Percentiles rank a stretch among this genome's conserved stretches.
Evolutionary conservation across 2,329 filamentous ascomycete genomes (phyloP).

Genomic region (Ceratocystis lukuohia): DNA sequence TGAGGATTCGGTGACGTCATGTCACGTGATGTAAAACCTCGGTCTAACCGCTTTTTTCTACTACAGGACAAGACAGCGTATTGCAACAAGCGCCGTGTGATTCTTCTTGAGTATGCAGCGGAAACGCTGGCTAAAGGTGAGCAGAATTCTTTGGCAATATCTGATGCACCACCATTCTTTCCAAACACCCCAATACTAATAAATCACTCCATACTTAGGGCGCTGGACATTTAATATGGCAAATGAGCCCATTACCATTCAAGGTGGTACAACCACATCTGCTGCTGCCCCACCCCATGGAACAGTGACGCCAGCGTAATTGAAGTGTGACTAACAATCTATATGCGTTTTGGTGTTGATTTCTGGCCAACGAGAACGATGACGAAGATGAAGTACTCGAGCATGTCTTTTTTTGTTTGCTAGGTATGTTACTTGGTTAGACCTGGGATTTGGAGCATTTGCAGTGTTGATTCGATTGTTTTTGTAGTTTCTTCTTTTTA

Average conservation of each 20-base stretch:
- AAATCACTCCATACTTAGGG: slow-evolving; percentile 11
- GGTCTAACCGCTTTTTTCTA: not conserved
- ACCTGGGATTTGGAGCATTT: not conserved
- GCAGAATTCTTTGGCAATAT: not conserved
- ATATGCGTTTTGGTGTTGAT: not conserved
- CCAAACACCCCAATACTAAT: not conserved
- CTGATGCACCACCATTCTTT: too few species aligned
- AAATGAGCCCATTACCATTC: slow-evolving; percentile 15
- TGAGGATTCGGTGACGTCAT: slow-evolving; percentile 10
- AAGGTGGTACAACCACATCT: slow-evolving; percentile 34
- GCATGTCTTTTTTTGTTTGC: not conserved
- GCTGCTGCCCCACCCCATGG: slow-evolving; percentile 62
- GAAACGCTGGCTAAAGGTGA: slow-evolving; percentile 78
- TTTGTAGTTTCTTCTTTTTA: slow-evolving; percentile 3
- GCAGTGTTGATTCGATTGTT: slow-evolving; percentile 1
- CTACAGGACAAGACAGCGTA: slow-evolving; percentile 76
- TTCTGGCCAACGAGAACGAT: not conserved
- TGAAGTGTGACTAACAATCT: not conserved
- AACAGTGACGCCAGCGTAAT: slow-evolving; percentile 45
- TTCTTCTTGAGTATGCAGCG: slow-evolving; percentile 81
- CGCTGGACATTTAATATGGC: slow-evolving; percentile 18
- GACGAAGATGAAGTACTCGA: not conserved
- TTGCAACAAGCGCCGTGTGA: slow-evolving; percentile 82
- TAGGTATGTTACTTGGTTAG: not conserved
- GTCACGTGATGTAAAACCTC: not conserved